Conservation (phyloP, 345 rosid species). For the Draba incana region DNA sequence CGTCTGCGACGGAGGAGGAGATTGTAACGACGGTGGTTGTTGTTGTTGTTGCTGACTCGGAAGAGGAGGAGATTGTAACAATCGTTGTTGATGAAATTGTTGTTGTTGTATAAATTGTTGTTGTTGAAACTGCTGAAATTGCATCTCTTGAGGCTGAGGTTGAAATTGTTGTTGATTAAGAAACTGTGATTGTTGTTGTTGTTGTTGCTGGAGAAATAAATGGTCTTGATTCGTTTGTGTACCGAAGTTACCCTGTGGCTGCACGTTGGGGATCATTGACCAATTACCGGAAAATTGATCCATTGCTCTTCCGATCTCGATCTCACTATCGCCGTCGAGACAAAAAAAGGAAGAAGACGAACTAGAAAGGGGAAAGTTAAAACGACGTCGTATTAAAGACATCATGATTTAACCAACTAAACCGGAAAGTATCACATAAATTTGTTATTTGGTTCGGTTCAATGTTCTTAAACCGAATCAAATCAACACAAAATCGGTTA, state of each 20-base stretch:
- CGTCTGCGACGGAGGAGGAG: slow-evolving; percentile 34
- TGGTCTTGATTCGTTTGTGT: slow-evolving; percentile 64
- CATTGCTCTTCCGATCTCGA: background rate
- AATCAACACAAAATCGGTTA: too few species aligned
- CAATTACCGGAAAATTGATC: slow-evolving; percentile 51
- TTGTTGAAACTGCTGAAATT: slow-evolving; percentile 46
- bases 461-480: too few species aligned
- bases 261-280: slow-evolving; percentile 56
- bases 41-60: background rate
- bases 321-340: background rate
- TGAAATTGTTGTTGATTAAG: slow-evolving; percentile 41
- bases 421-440: too few species aligned
- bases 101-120: slow-evolving; percentile 45
- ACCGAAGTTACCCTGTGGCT: slow-evolving; percentile 50
- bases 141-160: slow-evolving; percentile 29
- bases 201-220: slow-evolving; percentile 50
- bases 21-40: slow-evolving; percentile 35
- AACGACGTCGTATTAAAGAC: too few species aligned
- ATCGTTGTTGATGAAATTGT: slow-evolving; percentile 39
- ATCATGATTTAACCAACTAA: too few species aligned
- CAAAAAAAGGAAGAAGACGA: too few species aligned
- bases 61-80: slow-evolving; percentile 34
- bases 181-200: slow-evolving; percentile 41
- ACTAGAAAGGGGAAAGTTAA: too few species aligned
- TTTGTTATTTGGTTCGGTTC: too few species aligned